Evolutionary conservation across 2,329 filamentous ascomycete species (phyloP), one percentile per base, ranked within the genome.

Genomic region (Huntiella savannae): DNA sequence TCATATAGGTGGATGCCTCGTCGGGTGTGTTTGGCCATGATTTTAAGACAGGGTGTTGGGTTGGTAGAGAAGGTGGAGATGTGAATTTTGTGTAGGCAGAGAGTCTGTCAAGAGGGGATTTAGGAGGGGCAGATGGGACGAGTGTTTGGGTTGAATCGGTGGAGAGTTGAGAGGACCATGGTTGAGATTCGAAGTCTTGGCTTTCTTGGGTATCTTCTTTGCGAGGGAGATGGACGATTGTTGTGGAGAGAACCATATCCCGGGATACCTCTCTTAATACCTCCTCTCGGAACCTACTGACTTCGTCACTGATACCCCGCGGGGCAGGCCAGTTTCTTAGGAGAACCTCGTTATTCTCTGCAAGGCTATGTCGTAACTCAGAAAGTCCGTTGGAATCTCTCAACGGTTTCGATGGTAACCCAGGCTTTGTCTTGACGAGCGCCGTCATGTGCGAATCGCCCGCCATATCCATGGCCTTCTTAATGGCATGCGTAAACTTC

Each of bases 21-120:
- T 62, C 63, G 5, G 59, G 59, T 40, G 63, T 56, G 2, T 55
- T 53, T 1, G 63, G 63, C 64, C 64, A 67, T 50, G 58, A 58
- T 4, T 59, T 55, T 1, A 67, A 53, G 1, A 65, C 48, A 3
- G 51, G 54, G 45, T 53, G 51, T 13, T 28, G 48, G 52, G 4
- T 36, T 40, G 11, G 38, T 44, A 2, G 58, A 55, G 19, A 54
- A 52, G 33, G 11, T 15, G 15, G 8, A 4, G 17, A 13, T 22
- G 5, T 12, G 17, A 41, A 32, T n/a, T 13, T n/a, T 10, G 40
- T 41, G 12, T 41, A 41, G 11, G 28, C 19, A 3, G 40, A 41
- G n/a, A 41, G 40, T 11, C 22, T 28, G 6, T 28, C 40, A 17
- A 22, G 4, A 4, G 40, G 33, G 11, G 40, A 13, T 32, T 41